Evolutionary conservation across 768 basidiomycete species (phyloP), one percentile per base, ranked within the genome.

Genomic region (Tylopilus vinaceipallidus): DNA sequence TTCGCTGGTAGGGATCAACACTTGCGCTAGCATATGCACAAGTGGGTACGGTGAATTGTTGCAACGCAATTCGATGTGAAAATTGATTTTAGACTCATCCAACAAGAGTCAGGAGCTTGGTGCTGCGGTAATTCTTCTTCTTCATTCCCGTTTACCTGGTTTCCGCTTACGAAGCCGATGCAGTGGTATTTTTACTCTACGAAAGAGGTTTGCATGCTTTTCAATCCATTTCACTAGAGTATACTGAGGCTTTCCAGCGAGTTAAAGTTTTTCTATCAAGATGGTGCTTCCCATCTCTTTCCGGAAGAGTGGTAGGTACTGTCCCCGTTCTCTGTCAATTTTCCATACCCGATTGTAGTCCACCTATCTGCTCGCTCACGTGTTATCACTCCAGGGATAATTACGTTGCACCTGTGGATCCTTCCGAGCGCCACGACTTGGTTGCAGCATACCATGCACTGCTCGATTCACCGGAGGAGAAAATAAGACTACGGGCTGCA

Each of bases 251-350:
- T 32, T 32, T 40, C 27, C 29, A 74, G 84, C 58, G 94, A 98
- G 69, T 78, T 97, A 34, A 77, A 80, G 17, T 98, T 94, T 75
- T 95, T 97, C 75, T 97, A 95, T 68, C 92, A 94, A 72, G 80
- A 88, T 3, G 91, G 91, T 13, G 71, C 89, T 11, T 85, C 84
- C 5, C 83, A 87, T 63, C 67, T 91, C 26, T 93, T 92, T 75
- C 90, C 91, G 0, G 88, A 92, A 69, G 90, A 91, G 57, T 95
- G 91, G 91, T 90, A 57, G 23, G 71, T 52, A 33, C 16, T 39
- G 13, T 42, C n/a, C 7, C 19, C n/a, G n/a, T n/a, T n/a, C n/a
- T n/a, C 2, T 16, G 8, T 14, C n/a, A 12, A 14, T 23, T 6
- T 23, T 30, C 30, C 16, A 23, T n/a, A 32, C 14, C 29, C 19